Conservation (phyloP, 1,139 yeast species). For the Kodamaea derodonti region DNA sequence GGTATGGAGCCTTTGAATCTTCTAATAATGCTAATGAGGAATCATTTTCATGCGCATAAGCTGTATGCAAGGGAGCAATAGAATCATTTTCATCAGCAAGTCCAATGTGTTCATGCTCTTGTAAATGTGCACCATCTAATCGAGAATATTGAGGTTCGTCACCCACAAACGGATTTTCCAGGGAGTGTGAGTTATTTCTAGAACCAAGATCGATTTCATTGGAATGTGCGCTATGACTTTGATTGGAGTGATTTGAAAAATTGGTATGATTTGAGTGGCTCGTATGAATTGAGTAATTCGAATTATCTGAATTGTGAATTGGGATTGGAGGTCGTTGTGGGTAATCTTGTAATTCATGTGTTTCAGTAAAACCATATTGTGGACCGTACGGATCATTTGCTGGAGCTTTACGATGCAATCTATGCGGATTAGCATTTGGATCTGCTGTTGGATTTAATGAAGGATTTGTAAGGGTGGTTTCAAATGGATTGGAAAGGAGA, state of each 20-base stretch:
- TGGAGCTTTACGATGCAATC: not conserved
- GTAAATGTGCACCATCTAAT: too few species aligned
- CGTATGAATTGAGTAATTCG: not conserved
- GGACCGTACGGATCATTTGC: not conserved
- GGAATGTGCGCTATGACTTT: not conserved
- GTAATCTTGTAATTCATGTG: conserved; percentile 1
- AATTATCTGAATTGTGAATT: not conserved
- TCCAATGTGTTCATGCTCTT: too few species aligned
- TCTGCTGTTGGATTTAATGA: not conserved
- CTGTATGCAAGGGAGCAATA: not conserved
- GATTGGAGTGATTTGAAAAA: not conserved
- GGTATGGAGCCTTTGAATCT: conserved; percentile 15
- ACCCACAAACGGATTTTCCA: not conserved
- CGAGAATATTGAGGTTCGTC: too few species aligned
- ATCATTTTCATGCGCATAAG: conserved; percentile 1
- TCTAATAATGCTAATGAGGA: conserved; percentile 1
- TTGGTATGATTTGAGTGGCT: not conserved
- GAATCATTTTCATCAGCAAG: not conserved
- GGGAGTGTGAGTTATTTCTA: not conserved
- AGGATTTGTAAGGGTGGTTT: too few species aligned
- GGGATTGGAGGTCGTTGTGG: not conserved
- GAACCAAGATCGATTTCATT: not conserved
- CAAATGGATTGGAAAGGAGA: too few species aligned
- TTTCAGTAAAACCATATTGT: not conserved
- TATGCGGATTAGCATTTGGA: not conserved